Evolutionary conservation across 805 yeast genomes (phyloP).

Genomic region (Sugiyamaella smithiae): DNA sequence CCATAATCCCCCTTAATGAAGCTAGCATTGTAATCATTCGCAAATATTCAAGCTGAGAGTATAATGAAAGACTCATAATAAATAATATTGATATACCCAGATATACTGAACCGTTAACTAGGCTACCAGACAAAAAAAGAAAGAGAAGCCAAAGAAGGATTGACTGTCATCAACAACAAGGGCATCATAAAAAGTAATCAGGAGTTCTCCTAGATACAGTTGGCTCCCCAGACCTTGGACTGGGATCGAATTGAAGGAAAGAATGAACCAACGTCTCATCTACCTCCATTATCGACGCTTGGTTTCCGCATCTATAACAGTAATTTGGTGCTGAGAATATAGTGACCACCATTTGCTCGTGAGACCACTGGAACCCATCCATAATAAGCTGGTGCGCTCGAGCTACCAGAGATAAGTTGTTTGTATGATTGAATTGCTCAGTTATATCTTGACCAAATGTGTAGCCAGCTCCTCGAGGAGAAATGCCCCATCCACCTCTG

Average conservation of each 20-base stretch:
- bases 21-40: too few species aligned
- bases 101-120: too few species aligned
- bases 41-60: too few species aligned
- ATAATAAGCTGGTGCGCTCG: slow-evolving; percentile 97
- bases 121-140: too few species aligned
- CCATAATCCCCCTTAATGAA: too few species aligned
- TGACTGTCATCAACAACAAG: too few species aligned
- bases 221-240: slow-evolving; percentile 96
- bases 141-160: too few species aligned
- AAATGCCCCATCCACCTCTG: slow-evolving; percentile 95
- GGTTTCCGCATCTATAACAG: slow-evolving; percentile 93
- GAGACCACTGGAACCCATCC: slow-evolving; percentile 95
- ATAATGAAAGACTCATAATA: too few species aligned
- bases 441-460: slow-evolving; percentile 95
- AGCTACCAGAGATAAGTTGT: slow-evolving; percentile 79
- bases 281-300: slow-evolving; percentile 93
- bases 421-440: slow-evolving; percentile 89
- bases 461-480: slow-evolving; percentile 98
- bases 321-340: slow-evolving; percentile 91
- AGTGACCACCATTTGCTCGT: slow-evolving; percentile 80
- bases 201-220: slow-evolving; percentile 93
- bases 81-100: too few species aligned
- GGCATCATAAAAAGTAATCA: slow-evolving; percentile 79
- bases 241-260: slow-evolving; percentile 88
- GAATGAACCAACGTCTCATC: slow-evolving; percentile 85